A percentile compares a stretch with the other conserved stretches of the same genome.
Evolutionary conservation across 2,329 filamentous ascomycete species (phyloP).

Genomic region (Colletotrichum higginsianum): DNA sequence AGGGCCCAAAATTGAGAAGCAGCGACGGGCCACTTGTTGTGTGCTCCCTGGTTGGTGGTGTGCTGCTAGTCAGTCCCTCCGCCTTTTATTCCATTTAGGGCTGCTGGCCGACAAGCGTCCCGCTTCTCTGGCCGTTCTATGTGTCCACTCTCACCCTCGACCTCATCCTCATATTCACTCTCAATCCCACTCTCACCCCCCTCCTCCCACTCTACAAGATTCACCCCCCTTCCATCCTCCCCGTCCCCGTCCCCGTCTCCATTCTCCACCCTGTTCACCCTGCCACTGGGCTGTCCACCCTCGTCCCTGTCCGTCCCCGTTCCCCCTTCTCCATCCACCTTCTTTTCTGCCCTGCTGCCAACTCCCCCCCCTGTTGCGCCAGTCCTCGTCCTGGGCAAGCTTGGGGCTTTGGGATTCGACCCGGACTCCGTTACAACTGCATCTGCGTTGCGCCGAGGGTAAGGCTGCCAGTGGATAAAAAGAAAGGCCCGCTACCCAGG

Average conservation of each 20-base stretch:
- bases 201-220: background rate
- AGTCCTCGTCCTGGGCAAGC: slow-evolving; percentile 4
- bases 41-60: slow-evolving; percentile 13
- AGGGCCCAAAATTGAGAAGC: slow-evolving; percentile 14
- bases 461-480: background rate
- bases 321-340: slow-evolving; percentile 12
- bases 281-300: slow-evolving; percentile 1
- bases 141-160: background rate
- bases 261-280: background rate
- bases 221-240: slow-evolving; percentile 7
- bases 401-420: background rate
- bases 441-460: slow-evolving; percentile 8
- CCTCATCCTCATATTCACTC: too few species aligned
- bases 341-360: slow-evolving; percentile 9
- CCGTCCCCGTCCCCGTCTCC: background rate
- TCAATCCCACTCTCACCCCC: too few species aligned
- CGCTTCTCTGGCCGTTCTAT: slow-evolving; percentile 7
- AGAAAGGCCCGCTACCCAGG: background rate
- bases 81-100: slow-evolving; percentile 38
- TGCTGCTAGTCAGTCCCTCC: slow-evolving; percentile 35
- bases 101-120: slow-evolving; percentile 32
- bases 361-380: background rate
- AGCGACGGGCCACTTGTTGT: slow-evolving; percentile 33
- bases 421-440: background rate
- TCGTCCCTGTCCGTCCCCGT: background rate